These are phyloP conservation scores for Yarrowia sp. DNA, from an alignment of 805 yeast genomes.

Conservation along the genomic window DNA sequence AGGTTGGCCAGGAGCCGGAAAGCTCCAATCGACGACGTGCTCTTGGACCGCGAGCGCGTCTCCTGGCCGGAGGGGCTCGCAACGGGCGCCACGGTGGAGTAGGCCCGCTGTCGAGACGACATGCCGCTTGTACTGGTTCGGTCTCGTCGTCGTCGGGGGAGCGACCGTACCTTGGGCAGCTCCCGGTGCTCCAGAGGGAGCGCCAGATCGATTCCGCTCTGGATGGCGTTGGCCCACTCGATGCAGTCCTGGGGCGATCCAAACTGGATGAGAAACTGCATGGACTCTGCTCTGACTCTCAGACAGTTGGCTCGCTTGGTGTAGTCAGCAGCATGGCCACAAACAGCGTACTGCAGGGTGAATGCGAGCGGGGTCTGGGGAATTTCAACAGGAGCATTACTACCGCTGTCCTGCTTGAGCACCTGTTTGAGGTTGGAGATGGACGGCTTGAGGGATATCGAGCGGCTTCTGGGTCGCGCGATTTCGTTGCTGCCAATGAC, in stretches of 20 bases:
- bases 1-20: slow-evolving; percentile 11
- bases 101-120: slow-evolving; percentile 6
- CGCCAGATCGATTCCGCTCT: slow-evolving; percentile 75
- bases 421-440: slow-evolving; percentile 21
- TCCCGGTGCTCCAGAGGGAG: slow-evolving; percentile 71
- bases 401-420: slow-evolving; percentile 26
- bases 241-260: slow-evolving; percentile 62
- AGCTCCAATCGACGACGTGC: background rate
- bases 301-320: slow-evolving; percentile 65
- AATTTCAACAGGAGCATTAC: slow-evolving; percentile 36
- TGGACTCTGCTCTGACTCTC: slow-evolving; percentile 76
- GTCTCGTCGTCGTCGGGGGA: slow-evolving; percentile 56
- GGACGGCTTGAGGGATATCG: slow-evolving; percentile 13
- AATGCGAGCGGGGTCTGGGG: slow-evolving; percentile 44
- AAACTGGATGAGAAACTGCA: slow-evolving; percentile 73
- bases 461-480: background rate
- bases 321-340: slow-evolving; percentile 86
- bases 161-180: slow-evolving; percentile 73
- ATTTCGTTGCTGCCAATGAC: background rate
- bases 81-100: slow-evolving; percentile 7
- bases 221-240: slow-evolving; percentile 72
- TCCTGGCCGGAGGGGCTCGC: slow-evolving; percentile 7
- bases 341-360: slow-evolving; percentile 76
- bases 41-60: slow-evolving; percentile 14
- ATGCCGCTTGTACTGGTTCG: background rate